phyloP scores from a whole-genome alignment of 352 stramenopile genomes.

The Globisporangium apiculatum region DNA sequence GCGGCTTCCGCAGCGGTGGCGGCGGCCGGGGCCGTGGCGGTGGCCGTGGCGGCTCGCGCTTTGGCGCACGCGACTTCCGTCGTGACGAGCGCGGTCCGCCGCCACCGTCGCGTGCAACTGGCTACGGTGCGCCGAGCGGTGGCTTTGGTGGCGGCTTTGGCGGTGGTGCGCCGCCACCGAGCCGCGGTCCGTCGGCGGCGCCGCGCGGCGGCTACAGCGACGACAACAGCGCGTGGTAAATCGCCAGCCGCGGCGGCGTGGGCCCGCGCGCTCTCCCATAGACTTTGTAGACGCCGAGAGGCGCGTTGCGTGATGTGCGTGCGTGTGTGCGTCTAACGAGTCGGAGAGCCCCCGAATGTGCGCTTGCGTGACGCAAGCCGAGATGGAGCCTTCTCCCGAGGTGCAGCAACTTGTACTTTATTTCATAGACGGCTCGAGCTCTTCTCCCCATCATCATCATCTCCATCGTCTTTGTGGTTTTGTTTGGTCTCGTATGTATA shows the following conservation, averaged over 20 bases:
- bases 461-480: neutral
- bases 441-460: neutral
- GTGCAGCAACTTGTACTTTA: neutral
- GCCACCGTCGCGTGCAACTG: slow-evolving; percentile 8
- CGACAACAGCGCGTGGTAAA: slow-evolving; percentile 88
- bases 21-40: slow-evolving; percentile 39
- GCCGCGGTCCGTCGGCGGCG: slow-evolving; percentile 20
- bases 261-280: slow-evolving; percentile 13
- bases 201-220: slow-evolving; percentile 42
- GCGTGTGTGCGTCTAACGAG: slow-evolving; percentile 17
- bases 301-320: slow-evolving; percentile 1
- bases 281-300: slow-evolving; percentile 19
- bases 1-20: slow-evolving; percentile 50
- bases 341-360: slow-evolving; percentile 2
- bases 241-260: slow-evolving; percentile 4
- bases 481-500: neutral
- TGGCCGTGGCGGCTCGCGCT: slow-evolving; percentile 57
- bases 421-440: neutral
- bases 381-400: neutral
- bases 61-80: slow-evolving; percentile 87
- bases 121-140: slow-evolving; percentile 22
- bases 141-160: slow-evolving; percentile 19
- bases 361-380: neutral
- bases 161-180: slow-evolving; percentile 19
- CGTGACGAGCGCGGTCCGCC: slow-evolving; percentile 40